Percentiles rank a stretch among this genome's conserved stretches.
phyloP scores from a whole-genome alignment of 495 filamentous ascomycete genomes.

The Aspergillus baeticus region DNA sequence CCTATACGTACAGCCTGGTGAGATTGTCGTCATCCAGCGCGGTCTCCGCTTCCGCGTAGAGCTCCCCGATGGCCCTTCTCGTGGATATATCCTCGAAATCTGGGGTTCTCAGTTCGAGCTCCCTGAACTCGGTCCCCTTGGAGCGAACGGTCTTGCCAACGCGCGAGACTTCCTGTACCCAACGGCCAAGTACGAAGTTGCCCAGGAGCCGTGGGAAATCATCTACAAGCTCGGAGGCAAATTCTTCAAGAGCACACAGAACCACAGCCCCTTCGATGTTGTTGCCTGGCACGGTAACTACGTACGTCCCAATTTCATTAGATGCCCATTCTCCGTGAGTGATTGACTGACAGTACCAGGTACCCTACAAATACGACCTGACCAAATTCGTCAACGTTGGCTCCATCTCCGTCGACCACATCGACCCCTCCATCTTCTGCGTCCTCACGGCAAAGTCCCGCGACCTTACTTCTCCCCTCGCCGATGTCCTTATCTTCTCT shows the following conservation, averaged over 20 bases:
- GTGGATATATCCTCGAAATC: slow-evolving; percentile 51
- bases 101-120: slow-evolving; percentile 49
- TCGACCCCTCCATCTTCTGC: slow-evolving; percentile 53
- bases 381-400: slow-evolving; percentile 52
- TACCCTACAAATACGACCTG: slow-evolving; percentile 51
- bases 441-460: slow-evolving; percentile 48
- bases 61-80: slow-evolving; percentile 43
- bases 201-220: slow-evolving; percentile 43
- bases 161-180: slow-evolving; percentile 49
- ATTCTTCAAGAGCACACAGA: slow-evolving; percentile 47
- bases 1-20: slow-evolving; percentile 47
- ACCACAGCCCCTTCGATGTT: slow-evolving; percentile 52
- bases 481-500: slow-evolving; percentile 50
- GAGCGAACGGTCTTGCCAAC: slow-evolving; percentile 51
- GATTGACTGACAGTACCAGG: too few species aligned
- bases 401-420: slow-evolving; percentile 50
- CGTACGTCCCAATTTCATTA: slow-evolving; percentile 22
- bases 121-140: slow-evolving; percentile 50
- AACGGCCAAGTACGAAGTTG: slow-evolving; percentile 40
- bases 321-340: too few species aligned
- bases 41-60: slow-evolving; percentile 48
- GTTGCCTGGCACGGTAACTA: slow-evolving; percentile 56
- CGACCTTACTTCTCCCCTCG: slow-evolving; percentile 41
- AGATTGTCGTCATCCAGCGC: slow-evolving; percentile 47
- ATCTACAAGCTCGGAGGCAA: slow-evolving; percentile 52